phyloP scores from a whole-genome alignment of 495 filamentous ascomycete genomes.

The Penicillium coffeae region DNA sequence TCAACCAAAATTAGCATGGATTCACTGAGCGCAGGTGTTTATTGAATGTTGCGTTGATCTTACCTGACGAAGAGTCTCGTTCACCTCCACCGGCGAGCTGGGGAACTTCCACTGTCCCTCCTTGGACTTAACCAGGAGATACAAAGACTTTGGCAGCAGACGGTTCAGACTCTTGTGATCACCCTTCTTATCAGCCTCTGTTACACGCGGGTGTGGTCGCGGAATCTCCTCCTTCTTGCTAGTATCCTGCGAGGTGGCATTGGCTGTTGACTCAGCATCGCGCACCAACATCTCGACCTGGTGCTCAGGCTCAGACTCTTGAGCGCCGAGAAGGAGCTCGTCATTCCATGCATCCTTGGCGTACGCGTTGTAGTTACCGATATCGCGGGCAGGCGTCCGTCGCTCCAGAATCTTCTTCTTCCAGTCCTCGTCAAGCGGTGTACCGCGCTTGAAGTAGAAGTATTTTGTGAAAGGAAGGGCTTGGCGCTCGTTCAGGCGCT shows the following conservation, averaged over 20 bases:
- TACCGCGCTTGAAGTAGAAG: slow-evolving; percentile 95
- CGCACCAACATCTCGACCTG: slow-evolving; percentile 64
- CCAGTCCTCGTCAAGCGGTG: slow-evolving; percentile 82
- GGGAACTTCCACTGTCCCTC: slow-evolving; percentile 81
- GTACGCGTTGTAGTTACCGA: slow-evolving; percentile 83
- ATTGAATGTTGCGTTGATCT: too few relatives aligned
- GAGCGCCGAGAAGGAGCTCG: slow-evolving; percentile 73
- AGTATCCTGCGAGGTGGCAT: slow-evolving; percentile 58
- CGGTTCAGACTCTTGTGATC: slow-evolving; percentile 76
- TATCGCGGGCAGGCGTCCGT: slow-evolving; percentile 71
- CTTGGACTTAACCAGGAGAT: slow-evolving; percentile 69
- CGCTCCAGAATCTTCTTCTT: slow-evolving; percentile 77
- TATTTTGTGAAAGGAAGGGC: slow-evolving; percentile 83
- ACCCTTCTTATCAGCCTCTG: slow-evolving; percentile 73
- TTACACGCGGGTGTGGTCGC: slow-evolving; percentile 63
- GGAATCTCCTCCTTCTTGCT: slow-evolving; percentile 67
- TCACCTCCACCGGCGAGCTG: slow-evolving; percentile 54
- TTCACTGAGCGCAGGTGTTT: too few relatives aligned
- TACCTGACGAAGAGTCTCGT: slow-evolving; percentile 79
- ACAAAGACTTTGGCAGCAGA: slow-evolving; percentile 72
- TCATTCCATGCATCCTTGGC: slow-evolving; percentile 83
- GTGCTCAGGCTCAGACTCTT: slow-evolving; percentile 54
- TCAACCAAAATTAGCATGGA: not conserved
- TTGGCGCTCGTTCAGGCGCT: slow-evolving; percentile 90
- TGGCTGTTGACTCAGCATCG: slow-evolving; percentile 70